Percentiles rank a stretch among this genome's conserved stretches.
Conservation (phyloP, 345 rosid genomes). For the Trapa incisa region DNA sequence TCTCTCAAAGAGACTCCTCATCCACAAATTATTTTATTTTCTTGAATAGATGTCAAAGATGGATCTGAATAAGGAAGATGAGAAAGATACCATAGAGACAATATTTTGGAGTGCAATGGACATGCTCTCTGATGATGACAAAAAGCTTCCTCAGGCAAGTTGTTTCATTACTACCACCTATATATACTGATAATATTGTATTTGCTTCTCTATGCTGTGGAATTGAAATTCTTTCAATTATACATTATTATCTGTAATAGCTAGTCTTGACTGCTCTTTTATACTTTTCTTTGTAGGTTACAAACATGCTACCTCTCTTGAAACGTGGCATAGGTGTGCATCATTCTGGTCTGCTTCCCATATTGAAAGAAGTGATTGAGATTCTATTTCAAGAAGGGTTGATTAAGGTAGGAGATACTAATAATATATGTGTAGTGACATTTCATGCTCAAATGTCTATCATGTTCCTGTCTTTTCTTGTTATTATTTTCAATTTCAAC, state of each 20-base stretch:
- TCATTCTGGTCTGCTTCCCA: slow-evolving; percentile 98
- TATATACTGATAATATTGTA: neutral
- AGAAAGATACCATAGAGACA: slow-evolving; percentile 68
- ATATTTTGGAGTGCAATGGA: slow-evolving; percentile 96
- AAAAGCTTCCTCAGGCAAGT: slow-evolving; percentile 98
- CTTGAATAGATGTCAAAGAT: slow-evolving; percentile 71
- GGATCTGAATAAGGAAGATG: slow-evolving; percentile 86
- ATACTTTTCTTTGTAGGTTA: slow-evolving; percentile 36
- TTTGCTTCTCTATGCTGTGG: neutral
- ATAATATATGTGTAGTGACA: neutral
- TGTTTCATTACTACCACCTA: slow-evolving; percentile 1
- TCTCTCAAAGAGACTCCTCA: neutral
- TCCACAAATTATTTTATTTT: slow-evolving; percentile 3
- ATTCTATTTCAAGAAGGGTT: slow-evolving; percentile 97
- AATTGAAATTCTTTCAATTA: neutral
- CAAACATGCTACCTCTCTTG: slow-evolving; percentile 85
- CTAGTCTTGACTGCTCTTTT: neutral
- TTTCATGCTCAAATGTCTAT: neutral
- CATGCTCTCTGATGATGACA: slow-evolving; percentile 96
- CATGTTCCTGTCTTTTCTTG: neutral
- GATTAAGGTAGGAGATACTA: slow-evolving; percentile 51
- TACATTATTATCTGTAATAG: neutral
- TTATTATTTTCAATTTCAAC: neutral
- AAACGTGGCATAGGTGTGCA: slow-evolving; percentile 98
- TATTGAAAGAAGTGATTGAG: slow-evolving; percentile 95